Evolutionary conservation across 495 filamentous ascomycete genomes (phyloP), one percentile per base, ranked within the genome.

Genomic region (Stereocaulon alpinum): DNA sequence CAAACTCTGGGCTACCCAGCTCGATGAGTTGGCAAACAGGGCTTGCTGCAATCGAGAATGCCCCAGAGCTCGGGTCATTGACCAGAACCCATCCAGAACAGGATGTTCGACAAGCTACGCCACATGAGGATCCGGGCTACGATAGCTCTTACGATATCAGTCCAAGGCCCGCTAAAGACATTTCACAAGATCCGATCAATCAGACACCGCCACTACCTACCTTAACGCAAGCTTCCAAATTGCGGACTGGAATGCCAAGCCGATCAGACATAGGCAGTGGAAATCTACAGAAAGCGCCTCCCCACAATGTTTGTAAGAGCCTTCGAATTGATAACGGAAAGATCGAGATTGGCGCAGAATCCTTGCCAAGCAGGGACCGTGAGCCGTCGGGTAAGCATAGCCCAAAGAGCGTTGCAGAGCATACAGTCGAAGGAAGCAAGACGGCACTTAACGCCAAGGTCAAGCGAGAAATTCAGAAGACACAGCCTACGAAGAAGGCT

Each of bases 131-230:
- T 51, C 24, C 18, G 30, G 56, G 20, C n/a, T 37, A 42, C 34
- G 56, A 59, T 42, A 30, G 49, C 27, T 49, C 40, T 17, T 59
- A 59, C n/a, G 34, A 51, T 6, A 18, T 49, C 11, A 59, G 56
- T 50, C 56, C 56, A 20, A 59, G 40, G 32, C 6, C 29, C 3
- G 7, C 22, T 10, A 29, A 34, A 27, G 14, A 2, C 17, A 20
- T 0, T 3, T 9, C 45, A 22, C 14, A 18, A 18, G 40, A 5
- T 11, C 15, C 4, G 15, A 30, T 29, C 1, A 32, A 4, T 30
- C 0, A 29, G n/a, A 37, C 30, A 3, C 37, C 17, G 6, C 2
- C 17, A 18, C 12, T 18, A 7, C 29, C 30, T 4, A 17, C 30
- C 2, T 2, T 18, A 10, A 17, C 6, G n/a, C 34, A 5, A 52